These are phyloP conservation scores for Boletus insuetus DNA, from an alignment of 768 basidiomycete species.

Conservation along the genomic window DNA sequence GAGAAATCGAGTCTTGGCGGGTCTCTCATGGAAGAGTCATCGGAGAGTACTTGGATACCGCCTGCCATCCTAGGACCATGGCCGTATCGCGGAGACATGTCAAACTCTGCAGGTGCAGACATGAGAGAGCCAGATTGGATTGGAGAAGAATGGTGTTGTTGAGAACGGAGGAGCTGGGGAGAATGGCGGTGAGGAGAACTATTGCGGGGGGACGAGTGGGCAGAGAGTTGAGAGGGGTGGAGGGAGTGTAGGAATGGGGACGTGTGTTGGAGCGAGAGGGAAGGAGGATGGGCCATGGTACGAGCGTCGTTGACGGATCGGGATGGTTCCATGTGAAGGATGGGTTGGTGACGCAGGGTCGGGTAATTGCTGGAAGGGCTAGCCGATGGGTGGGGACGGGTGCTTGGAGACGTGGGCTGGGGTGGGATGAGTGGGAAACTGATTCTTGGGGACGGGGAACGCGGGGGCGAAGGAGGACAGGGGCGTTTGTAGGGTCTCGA, in stretches of 20 bases:
- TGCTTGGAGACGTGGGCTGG: slow-evolving; percentile 14
- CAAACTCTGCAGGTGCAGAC: background rate
- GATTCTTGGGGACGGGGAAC: slow-evolving; percentile 10
- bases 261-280: slow-evolving; percentile 11
- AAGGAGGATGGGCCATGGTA: background rate
- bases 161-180: slow-evolving; percentile 17
- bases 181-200: slow-evolving; percentile 19
- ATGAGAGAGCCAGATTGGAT: background rate
- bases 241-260: slow-evolving; percentile 15
- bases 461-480: slow-evolving; percentile 11
- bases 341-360: slow-evolving; percentile 22
- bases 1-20: slow-evolving; percentile 10
- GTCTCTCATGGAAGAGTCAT: slow-evolving; percentile 10
- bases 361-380: slow-evolving; percentile 19
- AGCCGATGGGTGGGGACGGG: slow-evolving; percentile 21
- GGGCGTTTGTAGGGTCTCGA: slow-evolving; percentile 24
- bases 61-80: slow-evolving; percentile 29
- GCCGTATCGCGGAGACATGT: slow-evolving; percentile 20
- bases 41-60: slow-evolving; percentile 23
- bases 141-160: slow-evolving; percentile 15
- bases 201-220: slow-evolving; percentile 15
- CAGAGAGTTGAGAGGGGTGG: background rate
- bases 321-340: slow-evolving; percentile 11
- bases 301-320: background rate
- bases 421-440: background rate